phyloP scores from a whole-genome alignment of 495 filamentous ascomycete species.

The Aspergillus nanangensis region DNA sequence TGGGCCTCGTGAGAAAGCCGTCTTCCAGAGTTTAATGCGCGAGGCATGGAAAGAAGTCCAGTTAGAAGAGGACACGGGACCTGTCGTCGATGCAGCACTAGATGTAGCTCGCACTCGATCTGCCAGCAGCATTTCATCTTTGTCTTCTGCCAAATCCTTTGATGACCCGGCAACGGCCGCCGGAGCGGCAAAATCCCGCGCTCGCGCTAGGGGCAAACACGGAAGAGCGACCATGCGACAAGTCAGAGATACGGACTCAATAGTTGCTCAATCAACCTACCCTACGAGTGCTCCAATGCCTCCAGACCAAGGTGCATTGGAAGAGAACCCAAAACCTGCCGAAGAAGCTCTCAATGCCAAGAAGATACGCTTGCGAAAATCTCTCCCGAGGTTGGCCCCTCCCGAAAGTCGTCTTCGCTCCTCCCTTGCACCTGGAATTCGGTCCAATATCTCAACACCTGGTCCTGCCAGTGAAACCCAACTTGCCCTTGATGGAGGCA shows the following conservation, averaged over 20 bases:
- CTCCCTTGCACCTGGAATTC: slow-evolving; percentile 13
- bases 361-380: slow-evolving; percentile 22
- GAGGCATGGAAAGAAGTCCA: slow-evolving; percentile 15
- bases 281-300: slow-evolving; percentile 10
- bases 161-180: slow-evolving; percentile 23
- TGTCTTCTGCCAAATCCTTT: slow-evolving; percentile 38
- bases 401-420: slow-evolving; percentile 22
- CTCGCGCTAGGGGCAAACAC: slow-evolving; percentile 26
- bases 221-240: slow-evolving; percentile 13
- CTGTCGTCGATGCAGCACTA: slow-evolving; percentile 4
- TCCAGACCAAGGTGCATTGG: slow-evolving; percentile 26
- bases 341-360: slow-evolving; percentile 22
- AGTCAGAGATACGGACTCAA: slow-evolving; percentile 4
- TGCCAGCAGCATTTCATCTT: slow-evolving; percentile 42
- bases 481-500: neutral
- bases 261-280: slow-evolving; percentile 8
- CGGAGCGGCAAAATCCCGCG: slow-evolving; percentile 10
- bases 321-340: slow-evolving; percentile 20
- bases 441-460: slow-evolving; percentile 13
- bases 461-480: neutral
- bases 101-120: slow-evolving; percentile 16
- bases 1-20: slow-evolving; percentile 16
- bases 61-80: slow-evolving; percentile 8
- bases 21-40: slow-evolving; percentile 24
- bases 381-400: slow-evolving; percentile 15